Evolutionary conservation across 164 flowering plant species (phyloP).

Genomic region (Platanus orientalis): DNA sequence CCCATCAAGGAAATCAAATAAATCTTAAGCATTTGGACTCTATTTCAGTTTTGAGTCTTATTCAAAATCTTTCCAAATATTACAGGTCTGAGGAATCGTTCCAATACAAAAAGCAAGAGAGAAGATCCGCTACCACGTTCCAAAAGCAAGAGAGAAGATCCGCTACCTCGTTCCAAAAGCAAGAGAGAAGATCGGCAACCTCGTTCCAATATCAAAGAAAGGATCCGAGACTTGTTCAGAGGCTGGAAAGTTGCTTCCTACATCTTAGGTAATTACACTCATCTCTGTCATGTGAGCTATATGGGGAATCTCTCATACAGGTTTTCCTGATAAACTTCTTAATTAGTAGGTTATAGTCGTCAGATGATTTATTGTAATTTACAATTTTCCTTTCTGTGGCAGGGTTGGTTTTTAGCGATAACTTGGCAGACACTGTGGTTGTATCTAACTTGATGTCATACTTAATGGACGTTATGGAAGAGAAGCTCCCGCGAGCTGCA

Average conservation of each 20-base stretch:
- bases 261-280: conserved; percentile 10
- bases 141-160: too few species aligned
- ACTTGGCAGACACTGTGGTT: conserved; percentile 9
- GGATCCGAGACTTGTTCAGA: conserved; percentile 3
- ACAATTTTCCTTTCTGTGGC: conserved; percentile 3
- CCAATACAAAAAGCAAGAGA: too few species aligned
- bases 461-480: conserved; percentile 14
- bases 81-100: too few species aligned
- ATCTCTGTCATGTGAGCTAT: neutral
- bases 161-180: neutral
- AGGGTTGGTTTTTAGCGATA: conserved; percentile 16
- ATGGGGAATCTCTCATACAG: too few species aligned
- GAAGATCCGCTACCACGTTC: neutral
- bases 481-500: conserved; percentile 21
- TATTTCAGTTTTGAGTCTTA: too few species aligned
- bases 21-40: too few species aligned
- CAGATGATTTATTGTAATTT: neutral
- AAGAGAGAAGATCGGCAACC: too few species aligned
- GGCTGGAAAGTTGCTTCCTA: conserved; percentile 17
- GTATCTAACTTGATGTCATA: conserved; percentile 17
- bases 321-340: too few species aligned
- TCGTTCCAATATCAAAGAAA: too few species aligned
- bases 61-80: too few species aligned
- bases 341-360: neutral
- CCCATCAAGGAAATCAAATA: too few species aligned